Conservation (phyloP, 345 rosid genomes). For the Corchorus capsularis region DNA sequence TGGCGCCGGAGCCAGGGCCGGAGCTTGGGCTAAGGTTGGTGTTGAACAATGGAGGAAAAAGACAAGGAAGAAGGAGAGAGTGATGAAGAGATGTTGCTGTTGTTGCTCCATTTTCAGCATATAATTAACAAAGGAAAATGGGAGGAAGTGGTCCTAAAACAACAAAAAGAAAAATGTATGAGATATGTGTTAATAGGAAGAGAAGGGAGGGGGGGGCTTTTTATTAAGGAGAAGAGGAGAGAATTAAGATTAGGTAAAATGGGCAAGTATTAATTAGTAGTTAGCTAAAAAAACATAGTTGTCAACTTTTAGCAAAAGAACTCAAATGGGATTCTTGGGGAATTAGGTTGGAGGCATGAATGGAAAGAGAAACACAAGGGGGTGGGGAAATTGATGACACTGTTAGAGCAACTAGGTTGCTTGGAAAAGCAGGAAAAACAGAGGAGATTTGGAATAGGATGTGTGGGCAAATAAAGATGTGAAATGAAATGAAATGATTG, state of each 20-base stretch:
- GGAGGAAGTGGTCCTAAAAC: constrained; percentile 20
- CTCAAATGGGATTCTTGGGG: background rate
- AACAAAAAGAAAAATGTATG: background rate
- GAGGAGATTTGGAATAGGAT: constrained; percentile 35
- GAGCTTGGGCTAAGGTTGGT: constrained; percentile 24
- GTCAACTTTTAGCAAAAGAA: background rate
- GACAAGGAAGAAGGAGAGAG: constrained; percentile 25
- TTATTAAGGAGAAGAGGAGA: constrained; percentile 30
- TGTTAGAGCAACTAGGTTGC: constrained; percentile 51
- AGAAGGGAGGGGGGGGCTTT: constrained; percentile 13
- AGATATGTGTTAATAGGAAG: background rate
- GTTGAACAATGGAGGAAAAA: constrained; percentile 21
- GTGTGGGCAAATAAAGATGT: constrained; percentile 25
- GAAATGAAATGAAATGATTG: constrained; percentile 32
- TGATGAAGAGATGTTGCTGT: background rate
- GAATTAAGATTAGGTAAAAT: constrained; percentile 18
- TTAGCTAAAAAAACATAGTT: constrained; percentile 7
- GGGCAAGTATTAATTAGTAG: background rate
- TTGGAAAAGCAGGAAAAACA: constrained; percentile 45
- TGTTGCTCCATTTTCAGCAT: constrained; percentile 19
- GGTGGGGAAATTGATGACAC: constrained; percentile 6
- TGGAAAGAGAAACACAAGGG: background rate
- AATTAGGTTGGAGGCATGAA: background rate
- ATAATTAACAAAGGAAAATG: background rate
- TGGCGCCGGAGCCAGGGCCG: constrained; percentile 41